Percentiles rank a stretch among this genome's conserved stretches.
phyloP scores from a whole-genome alignment of 192 early-diverging fungal species.

The Entomortierella parvispora region DNA sequence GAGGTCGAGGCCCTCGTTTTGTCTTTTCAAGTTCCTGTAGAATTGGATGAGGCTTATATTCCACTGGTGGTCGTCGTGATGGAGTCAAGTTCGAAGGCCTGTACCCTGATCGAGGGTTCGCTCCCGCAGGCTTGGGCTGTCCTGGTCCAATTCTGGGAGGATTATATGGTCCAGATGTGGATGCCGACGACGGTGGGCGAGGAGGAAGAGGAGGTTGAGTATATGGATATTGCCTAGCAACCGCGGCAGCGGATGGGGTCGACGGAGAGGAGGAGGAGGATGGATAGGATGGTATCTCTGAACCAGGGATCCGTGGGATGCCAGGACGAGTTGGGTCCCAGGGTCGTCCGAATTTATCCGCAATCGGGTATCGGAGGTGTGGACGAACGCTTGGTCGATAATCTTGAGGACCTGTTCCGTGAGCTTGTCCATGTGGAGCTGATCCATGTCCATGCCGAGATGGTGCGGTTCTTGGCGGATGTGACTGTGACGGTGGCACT shows the following conservation, averaged over 20 bases:
- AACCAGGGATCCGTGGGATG: neutral
- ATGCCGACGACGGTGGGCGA: no score
- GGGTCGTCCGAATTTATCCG: conserved; percentile 13
- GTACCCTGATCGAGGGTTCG: no score
- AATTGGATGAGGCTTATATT: neutral
- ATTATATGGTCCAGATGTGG: no score
- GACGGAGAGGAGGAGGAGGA: no score
- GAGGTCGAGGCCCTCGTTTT: neutral
- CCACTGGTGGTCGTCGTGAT: neutral
- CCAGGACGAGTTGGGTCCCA: neutral
- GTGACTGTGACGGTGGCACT: neutral
- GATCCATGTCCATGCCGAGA: neutral
- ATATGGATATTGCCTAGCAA: neutral
- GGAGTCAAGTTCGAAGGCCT: neutral
- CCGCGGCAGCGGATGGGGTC: neutral
- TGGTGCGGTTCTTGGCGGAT: no score
- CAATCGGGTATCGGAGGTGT: conserved; percentile 4
- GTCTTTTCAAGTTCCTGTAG: neutral
- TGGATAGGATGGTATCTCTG: neutral
- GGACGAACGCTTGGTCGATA: neutral
- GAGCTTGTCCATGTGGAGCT: no score
- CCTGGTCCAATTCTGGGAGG: no score
- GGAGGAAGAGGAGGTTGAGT: no score
- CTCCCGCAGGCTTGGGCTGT: no score
- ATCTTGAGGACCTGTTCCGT: neutral